phyloP scores from a whole-genome alignment of 2,329 filamentous ascomycete genomes.

The Botrytis pseudocinerea region DNA sequence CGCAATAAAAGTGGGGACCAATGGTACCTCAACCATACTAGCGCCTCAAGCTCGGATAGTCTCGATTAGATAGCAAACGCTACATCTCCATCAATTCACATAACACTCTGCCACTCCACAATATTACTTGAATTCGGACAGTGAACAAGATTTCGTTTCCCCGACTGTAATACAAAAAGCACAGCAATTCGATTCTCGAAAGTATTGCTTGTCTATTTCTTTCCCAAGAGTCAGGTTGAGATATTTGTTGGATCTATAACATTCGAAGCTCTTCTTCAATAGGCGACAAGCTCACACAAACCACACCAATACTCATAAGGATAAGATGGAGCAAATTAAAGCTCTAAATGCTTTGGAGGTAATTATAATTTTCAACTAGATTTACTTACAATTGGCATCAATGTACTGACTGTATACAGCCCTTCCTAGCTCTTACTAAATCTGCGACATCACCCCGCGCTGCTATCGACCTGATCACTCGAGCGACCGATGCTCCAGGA shows the following conservation, averaged over 20 bases:
- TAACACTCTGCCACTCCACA: background rate
- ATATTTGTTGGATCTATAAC: too few relatives aligned
- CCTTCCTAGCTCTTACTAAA: slow-evolving; percentile 87
- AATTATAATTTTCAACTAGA: slow-evolving; percentile 30
- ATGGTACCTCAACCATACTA: background rate
- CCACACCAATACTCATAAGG: slow-evolving; percentile 24
- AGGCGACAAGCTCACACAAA: slow-evolving; percentile 13
- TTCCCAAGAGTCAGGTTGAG: background rate
- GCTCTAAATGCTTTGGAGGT: slow-evolving; percentile 66
- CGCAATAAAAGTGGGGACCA: background rate
- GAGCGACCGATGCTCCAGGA: slow-evolving; percentile 85
- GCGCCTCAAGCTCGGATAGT: slow-evolving; percentile 2
- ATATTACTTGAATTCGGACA: background rate
- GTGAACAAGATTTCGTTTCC: background rate
- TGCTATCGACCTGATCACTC: slow-evolving; percentile 79
- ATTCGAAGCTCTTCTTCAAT: slow-evolving; percentile 15
- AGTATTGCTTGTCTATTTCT: background rate
- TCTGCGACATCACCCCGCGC: slow-evolving; percentile 81
- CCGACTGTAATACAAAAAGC: background rate
- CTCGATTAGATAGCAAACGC: slow-evolving; percentile 19
- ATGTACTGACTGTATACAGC: slow-evolving; percentile 56
- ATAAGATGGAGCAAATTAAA: slow-evolving; percentile 70
- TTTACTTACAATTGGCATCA: background rate
- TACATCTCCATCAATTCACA: slow-evolving; percentile 5
- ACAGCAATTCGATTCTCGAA: background rate